These are phyloP conservation scores for Phalaenopsis hybrid DNA, from an alignment of 116 monocot genomes.

Conservation along the genomic window DNA sequence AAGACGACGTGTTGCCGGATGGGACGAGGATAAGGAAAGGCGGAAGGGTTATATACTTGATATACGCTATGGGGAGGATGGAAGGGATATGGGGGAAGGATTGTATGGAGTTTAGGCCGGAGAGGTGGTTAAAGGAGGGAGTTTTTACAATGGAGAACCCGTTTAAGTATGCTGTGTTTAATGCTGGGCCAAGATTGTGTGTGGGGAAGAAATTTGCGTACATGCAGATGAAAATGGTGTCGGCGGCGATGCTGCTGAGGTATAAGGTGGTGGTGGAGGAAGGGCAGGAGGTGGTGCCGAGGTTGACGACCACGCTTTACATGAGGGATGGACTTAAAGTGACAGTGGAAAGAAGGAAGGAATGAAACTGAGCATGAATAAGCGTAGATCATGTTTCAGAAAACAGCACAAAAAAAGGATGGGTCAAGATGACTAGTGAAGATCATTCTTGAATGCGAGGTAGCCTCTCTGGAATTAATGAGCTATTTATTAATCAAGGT, in stretches of 20 bases:
- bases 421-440: too few relatives aligned
- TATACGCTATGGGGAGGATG: constrained; percentile 73
- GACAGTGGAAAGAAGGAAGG: neutral
- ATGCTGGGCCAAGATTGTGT: constrained; percentile 71
- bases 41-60: constrained; percentile 60
- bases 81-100: constrained; percentile 70
- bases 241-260: constrained; percentile 35
- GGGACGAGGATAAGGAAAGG: constrained; percentile 47
- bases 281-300: constrained; percentile 36
- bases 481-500: too few relatives aligned
- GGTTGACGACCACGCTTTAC: constrained; percentile 48
- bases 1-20: constrained; percentile 62
- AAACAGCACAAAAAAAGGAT: too few relatives aligned
- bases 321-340: constrained; percentile 57
- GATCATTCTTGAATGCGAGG: too few relatives aligned
- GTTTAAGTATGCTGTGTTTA: constrained; percentile 79
- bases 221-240: constrained; percentile 84
- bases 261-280: constrained; percentile 33
- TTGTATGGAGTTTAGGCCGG: constrained; percentile 65
- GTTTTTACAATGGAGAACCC: constrained; percentile 45
- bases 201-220: constrained; percentile 84
- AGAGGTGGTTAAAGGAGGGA: constrained; percentile 57
- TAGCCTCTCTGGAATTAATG: too few relatives aligned
- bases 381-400: too few relatives aligned
- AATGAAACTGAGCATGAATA: too few relatives aligned